phyloP scores from a whole-genome alignment of 805 yeast genomes.

The Komagataella phaffii region DNA sequence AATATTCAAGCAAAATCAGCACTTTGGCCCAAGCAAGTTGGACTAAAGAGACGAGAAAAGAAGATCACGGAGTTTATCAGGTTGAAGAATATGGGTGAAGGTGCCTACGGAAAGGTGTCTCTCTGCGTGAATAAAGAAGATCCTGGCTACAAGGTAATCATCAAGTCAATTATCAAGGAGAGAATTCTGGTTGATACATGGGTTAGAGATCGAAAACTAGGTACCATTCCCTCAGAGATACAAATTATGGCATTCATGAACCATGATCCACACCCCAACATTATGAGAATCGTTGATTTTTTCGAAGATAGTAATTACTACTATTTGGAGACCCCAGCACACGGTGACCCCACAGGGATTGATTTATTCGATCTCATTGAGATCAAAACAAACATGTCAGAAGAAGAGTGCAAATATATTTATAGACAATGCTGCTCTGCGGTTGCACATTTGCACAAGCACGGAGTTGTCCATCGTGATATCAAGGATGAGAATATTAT shows the following conservation, averaged over 20 bases:
- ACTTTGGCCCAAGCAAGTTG: slow-evolving; percentile 45
- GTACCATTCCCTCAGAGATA: slow-evolving; percentile 94
- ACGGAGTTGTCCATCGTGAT: slow-evolving; percentile 92
- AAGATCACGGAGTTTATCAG: slow-evolving; percentile 58
- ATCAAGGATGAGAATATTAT: slow-evolving; percentile 31
- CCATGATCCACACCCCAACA: slow-evolving; percentile 73
- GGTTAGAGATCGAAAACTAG: slow-evolving; percentile 85
- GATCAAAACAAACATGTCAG: slow-evolving; percentile 68
- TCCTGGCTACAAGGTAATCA: slow-evolving; percentile 51
- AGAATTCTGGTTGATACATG: slow-evolving; percentile 92
- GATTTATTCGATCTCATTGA: slow-evolving; percentile 91
- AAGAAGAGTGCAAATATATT: slow-evolving; percentile 62
- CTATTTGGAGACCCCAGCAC: slow-evolving; percentile 84
- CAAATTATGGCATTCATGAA: slow-evolving; percentile 81
- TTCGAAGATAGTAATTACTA: slow-evolving; percentile 87
- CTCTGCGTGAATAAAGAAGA: slow-evolving; percentile 59
- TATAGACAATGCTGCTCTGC: slow-evolving; percentile 74
- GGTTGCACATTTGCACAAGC: slow-evolving; percentile 77
- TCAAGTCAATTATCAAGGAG: slow-evolving; percentile 85
- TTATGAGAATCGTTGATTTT: slow-evolving; percentile 74
- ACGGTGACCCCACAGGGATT: slow-evolving; percentile 80
- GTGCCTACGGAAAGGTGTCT: slow-evolving; percentile 93
- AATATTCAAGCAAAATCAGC: slow-evolving; percentile 21
- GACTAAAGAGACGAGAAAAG: slow-evolving; percentile 57
- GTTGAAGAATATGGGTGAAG: slow-evolving; percentile 79